These are phyloP conservation scores for Malassezia globosa DNA, from an alignment of 1,284 basidiomycete species.

Conservation along the genomic window DNA sequence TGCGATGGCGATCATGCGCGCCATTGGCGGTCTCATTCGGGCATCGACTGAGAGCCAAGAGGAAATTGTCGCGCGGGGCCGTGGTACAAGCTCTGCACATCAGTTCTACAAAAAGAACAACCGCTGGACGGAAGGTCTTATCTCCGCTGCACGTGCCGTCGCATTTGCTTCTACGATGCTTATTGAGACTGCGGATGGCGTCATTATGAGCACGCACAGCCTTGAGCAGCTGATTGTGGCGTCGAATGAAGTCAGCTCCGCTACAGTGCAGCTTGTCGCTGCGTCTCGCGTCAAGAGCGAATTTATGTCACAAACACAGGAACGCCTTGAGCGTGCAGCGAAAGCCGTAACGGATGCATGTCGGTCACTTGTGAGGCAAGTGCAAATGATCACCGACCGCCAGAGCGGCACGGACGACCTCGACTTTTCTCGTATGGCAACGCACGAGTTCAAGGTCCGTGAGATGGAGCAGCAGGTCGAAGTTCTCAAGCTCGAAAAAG, in stretches of 20 bases:
- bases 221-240: conserved; percentile 97
- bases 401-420: conserved; percentile 63
- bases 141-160: conserved; percentile 92
- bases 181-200: conserved; percentile 95
- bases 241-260: conserved; percentile 91
- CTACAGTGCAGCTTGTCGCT: conserved; percentile 94
- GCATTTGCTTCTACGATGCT: conserved; percentile 93
- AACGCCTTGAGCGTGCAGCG: conserved; percentile 84
- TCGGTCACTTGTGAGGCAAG: conserved; percentile 87
- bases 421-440: conserved; percentile 85
- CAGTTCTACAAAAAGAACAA: conserved; percentile 99
- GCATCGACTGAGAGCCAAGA: conserved; percentile 94
- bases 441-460: conserved; percentile 79
- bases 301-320: conserved; percentile 96
- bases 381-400: conserved; percentile 82
- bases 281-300: conserved; percentile 96
- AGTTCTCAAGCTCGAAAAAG: conserved; percentile 91
- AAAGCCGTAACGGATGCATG: conserved; percentile 99
- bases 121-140: conserved; percentile 97
- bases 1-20: conserved; percentile 84
- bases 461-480: conserved; percentile 96
- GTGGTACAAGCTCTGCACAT: conserved; percentile 72
- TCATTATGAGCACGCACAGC: conserved; percentile 87
- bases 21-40: conserved; percentile 85
- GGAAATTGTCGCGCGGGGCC: conserved; percentile 92